Conservation (phyloP, 495 filamentous ascomycete species). For the Aspergillus avenaceus region DNA sequence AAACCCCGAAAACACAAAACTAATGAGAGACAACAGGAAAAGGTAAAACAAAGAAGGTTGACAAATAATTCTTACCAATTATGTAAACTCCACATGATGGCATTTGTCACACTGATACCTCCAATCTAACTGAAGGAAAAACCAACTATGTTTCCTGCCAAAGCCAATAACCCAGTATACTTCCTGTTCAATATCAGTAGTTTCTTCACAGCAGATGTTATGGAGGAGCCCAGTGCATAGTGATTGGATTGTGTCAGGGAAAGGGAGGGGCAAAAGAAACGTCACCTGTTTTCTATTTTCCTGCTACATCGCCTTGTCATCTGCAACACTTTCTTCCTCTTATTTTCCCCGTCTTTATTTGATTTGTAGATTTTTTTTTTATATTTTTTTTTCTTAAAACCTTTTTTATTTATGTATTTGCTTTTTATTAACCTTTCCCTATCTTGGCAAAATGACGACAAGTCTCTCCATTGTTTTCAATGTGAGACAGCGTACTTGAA, state of each 20-base stretch:
- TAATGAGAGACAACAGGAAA: not conserved
- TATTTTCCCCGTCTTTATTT: not conserved
- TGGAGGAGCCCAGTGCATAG: conserved; percentile 1
- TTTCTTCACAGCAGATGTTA: not conserved
- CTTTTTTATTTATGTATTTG: too few relatives aligned
- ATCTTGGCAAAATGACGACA: conserved; percentile 3
- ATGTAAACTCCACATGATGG: not conserved
- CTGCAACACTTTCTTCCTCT: conserved; percentile 3
- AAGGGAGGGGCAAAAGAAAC: not conserved
- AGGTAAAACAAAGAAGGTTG: not conserved
- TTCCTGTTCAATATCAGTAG: not conserved
- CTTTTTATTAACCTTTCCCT: too few relatives aligned
- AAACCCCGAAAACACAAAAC: not conserved
- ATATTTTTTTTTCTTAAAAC: conserved; percentile 1
- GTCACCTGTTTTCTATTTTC: conserved; percentile 1
- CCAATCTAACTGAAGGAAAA: not conserved
- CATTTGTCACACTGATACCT: conserved; percentile 5
- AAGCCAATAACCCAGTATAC: not conserved
- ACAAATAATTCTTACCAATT: not conserved
- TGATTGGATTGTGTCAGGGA: conserved; percentile 1
- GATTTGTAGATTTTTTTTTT: conserved; percentile 5
- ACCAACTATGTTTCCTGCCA: not conserved
- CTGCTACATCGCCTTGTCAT: not conserved
- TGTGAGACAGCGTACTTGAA: not conserved
- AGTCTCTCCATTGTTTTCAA: not conserved